Conservation (phyloP, 2,329 filamentous ascomycete genomes). For the Beauveria sp. region DNA sequence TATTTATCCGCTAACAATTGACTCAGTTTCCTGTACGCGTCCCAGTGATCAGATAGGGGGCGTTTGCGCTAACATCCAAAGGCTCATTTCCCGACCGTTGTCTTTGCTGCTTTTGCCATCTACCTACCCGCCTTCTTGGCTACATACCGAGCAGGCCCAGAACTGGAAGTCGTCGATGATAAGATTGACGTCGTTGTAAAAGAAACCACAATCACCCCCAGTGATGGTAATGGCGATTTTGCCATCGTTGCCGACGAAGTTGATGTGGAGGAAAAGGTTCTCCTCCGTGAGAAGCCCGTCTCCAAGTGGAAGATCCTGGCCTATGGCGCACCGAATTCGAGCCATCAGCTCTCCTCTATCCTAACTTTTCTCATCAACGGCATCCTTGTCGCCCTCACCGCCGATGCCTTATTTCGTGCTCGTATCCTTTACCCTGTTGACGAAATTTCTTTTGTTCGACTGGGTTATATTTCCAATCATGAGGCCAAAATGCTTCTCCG, state of each 20-base stretch:
- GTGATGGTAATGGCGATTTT: slow-evolving; percentile 21
- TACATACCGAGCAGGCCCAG: slow-evolving; percentile 47
- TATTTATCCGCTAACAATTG: slow-evolving; percentile 11
- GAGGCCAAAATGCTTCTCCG: slow-evolving; percentile 77
- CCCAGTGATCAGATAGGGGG: neutral
- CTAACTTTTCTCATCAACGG: slow-evolving; percentile 67
- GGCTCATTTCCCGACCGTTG: slow-evolving; percentile 40
- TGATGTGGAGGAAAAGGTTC: slow-evolving; percentile 54
- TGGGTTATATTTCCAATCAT: slow-evolving; percentile 77
- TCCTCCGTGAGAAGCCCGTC: slow-evolving; percentile 49
- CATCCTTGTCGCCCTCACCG: slow-evolving; percentile 57
- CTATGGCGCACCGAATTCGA: slow-evolving; percentile 66
- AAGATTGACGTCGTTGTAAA: slow-evolving; percentile 49
- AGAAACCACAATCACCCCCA: slow-evolving; percentile 31
- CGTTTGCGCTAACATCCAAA: slow-evolving; percentile 15
- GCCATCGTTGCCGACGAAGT: slow-evolving; percentile 42
- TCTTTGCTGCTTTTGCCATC: slow-evolving; percentile 56
- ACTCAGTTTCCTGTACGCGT: slow-evolving; percentile 29
- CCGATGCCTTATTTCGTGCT: slow-evolving; percentile 72
- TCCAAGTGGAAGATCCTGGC: slow-evolving; percentile 59
- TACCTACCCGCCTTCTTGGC: slow-evolving; percentile 58
- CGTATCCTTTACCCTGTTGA: slow-evolving; percentile 60
- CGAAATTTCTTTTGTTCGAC: slow-evolving; percentile 75
- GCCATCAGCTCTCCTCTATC: slow-evolving; percentile 57
- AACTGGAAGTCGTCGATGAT: slow-evolving; percentile 52